Conservation (phyloP, 495 filamentous ascomycete genomes). For the Gamarada debralockiae region DNA sequence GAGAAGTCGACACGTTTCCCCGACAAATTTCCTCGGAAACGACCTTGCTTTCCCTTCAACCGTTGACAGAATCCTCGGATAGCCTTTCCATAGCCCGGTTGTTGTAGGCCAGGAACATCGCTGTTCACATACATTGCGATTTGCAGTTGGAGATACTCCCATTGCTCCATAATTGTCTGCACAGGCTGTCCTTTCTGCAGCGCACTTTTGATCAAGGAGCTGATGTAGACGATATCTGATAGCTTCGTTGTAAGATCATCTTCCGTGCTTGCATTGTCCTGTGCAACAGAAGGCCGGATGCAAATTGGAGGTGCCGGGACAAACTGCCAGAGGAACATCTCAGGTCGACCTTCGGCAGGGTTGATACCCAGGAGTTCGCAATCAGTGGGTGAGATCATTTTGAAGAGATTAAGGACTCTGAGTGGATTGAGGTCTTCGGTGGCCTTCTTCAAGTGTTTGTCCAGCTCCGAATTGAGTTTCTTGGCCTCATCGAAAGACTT, state of each 20-base stretch:
- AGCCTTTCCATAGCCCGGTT: constrained; percentile 67
- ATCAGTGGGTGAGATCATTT: constrained; percentile 75
- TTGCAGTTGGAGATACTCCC: constrained; percentile 93
- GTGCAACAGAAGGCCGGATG: constrained; percentile 87
- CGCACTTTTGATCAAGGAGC: constrained; percentile 73
- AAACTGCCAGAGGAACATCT: constrained; percentile 98
- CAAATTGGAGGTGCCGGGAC: constrained; percentile 90
- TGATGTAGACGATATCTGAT: constrained; percentile 88
- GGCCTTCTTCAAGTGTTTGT: constrained; percentile 84
- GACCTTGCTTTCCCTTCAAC: constrained; percentile 94
- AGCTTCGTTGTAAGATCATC: constrained; percentile 95
- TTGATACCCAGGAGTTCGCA: constrained; percentile 89
- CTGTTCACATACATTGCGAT: constrained; percentile 98
- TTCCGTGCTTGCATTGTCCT: constrained; percentile 88
- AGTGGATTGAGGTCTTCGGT: constrained; percentile 93
- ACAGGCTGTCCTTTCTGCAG: constrained; percentile 78
- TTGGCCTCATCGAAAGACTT: constrained; percentile 75
- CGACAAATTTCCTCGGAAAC: constrained; percentile 93
- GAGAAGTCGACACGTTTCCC: constrained; percentile 99
- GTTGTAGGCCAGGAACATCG: constrained; percentile 84
- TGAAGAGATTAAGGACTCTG: constrained; percentile 84
- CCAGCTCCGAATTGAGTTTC: constrained; percentile 71
- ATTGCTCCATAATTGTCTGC: constrained; percentile 92
- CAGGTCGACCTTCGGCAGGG: constrained; percentile 80
- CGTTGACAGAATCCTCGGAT: constrained; percentile 93